Percentiles rank a stretch among this genome's conserved stretches.
Conservation (phyloP, 441 rosid species). For the Pelargonium myrrhifolium region DNA sequence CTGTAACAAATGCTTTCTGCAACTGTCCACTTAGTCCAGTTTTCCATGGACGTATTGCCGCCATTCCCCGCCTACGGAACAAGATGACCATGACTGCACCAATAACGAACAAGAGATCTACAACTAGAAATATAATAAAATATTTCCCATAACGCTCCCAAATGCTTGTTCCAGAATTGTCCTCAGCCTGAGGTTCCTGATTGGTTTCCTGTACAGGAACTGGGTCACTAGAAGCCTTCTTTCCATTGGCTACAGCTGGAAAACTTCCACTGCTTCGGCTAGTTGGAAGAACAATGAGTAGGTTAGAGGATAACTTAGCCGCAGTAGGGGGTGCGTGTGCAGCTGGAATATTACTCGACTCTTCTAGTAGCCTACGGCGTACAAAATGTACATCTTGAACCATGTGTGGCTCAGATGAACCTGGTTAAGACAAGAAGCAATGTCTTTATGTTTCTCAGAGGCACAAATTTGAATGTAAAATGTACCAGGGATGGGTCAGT, state of each 20-base stretch:
- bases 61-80: slow-evolving; percentile 48
- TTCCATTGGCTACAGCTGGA: slow-evolving; percentile 43
- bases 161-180: slow-evolving; percentile 15
- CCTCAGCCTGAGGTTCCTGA: slow-evolving; percentile 14
- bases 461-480: slow-evolving; percentile 6
- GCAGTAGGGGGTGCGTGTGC: slow-evolving; percentile 18
- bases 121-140: slow-evolving; percentile 38
- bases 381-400: slow-evolving; percentile 23
- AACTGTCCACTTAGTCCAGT: slow-evolving; percentile 89
- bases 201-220: slow-evolving; percentile 16
- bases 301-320: slow-evolving; percentile 21
- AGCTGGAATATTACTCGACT: slow-evolving; percentile 42
- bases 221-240: neutral
- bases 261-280: slow-evolving; percentile 54
- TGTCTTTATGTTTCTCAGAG: slow-evolving; percentile 8
- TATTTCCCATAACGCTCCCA: slow-evolving; percentile 35
- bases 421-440: slow-evolving; percentile 13
- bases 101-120: slow-evolving; percentile 27
- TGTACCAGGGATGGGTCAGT: neutral
- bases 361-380: slow-evolving; percentile 44
- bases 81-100: slow-evolving; percentile 27
- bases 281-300: slow-evolving; percentile 35
- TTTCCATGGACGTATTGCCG: slow-evolving; percentile 80
- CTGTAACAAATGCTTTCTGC: slow-evolving; percentile 86
- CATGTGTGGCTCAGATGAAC: slow-evolving; percentile 22